Conservation (phyloP, 495 filamentous ascomycete species). For the Penicillium verhagenii region DNA sequence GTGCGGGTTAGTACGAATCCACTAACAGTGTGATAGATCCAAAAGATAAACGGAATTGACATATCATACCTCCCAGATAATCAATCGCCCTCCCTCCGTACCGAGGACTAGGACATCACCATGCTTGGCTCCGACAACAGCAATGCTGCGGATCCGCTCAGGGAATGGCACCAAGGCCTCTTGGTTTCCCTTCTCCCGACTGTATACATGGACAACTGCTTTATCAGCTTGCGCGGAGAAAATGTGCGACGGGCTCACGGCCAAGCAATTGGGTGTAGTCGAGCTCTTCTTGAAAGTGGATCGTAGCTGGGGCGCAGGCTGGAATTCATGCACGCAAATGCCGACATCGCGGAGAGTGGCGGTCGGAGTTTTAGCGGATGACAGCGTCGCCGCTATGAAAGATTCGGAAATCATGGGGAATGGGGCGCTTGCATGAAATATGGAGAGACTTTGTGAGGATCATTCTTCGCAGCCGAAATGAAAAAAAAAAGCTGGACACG, state of each 20-base stretch:
- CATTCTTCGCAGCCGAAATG: conserved; percentile 19
- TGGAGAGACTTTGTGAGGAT: conserved; percentile 9
- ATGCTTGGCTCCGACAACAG: conserved; percentile 56
- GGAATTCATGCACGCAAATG: conserved; percentile 80
- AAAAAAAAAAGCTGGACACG: conserved; percentile 5
- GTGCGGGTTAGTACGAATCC: conserved; percentile 5
- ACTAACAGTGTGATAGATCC: conserved; percentile 8
- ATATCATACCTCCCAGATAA: conserved; percentile 83
- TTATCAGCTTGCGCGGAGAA: conserved; percentile 91
- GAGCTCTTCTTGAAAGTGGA: conserved; percentile 91
- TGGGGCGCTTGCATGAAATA: conserved; percentile 23
- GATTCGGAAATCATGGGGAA: conserved; percentile 74
- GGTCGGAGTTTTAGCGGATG: conserved; percentile 61
- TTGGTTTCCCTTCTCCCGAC: conserved; percentile 74
- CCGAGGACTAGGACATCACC: conserved; percentile 75
- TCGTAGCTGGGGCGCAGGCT: conserved; percentile 67
- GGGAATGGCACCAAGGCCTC: conserved; percentile 83
- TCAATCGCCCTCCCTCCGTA: conserved; percentile 80
- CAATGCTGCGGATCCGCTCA: conserved; percentile 76
- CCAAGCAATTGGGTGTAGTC: conserved; percentile 71
- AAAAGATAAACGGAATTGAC: not conserved
- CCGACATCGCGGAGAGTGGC: conserved; percentile 72
- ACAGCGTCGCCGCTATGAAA: conserved; percentile 72
- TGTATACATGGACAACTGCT: conserved; percentile 89
- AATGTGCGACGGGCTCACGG: conserved; percentile 77